Evolutionary conservation across 768 basidiomycete species (phyloP), one percentile per base, ranked within the genome.

Genomic region (Amanita molliuscula): DNA sequence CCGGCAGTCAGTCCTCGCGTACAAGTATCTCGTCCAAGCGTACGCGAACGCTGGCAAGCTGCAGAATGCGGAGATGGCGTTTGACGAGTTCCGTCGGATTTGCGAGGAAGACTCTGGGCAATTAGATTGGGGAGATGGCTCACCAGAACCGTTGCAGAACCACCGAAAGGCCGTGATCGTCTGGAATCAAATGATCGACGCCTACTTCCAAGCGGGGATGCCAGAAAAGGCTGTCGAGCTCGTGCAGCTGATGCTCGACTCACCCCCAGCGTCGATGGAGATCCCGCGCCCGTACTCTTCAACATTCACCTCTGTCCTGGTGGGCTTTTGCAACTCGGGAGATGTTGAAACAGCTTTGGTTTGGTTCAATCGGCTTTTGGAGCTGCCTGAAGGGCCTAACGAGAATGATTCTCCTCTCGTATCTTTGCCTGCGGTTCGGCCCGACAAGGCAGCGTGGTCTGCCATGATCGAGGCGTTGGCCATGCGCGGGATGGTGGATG

Each of bases 151-250:
- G 31, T 1, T 31, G 4, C 11, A 34, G 6, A 3, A 34, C 18
- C 21, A 13, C 6, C 16, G 36, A 5, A 31, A 18, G 9, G n/a
- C 28, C 13, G 8, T 45, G 48, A 59, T 15, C 52, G 50, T 82
- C 2, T 91, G 79, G 79, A 86, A 88, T 56, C 69, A 75, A 57
- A 88, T 90, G 82, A 79, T 93, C 31, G 72, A 79, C 42, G 74
- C 80, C 0, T 83, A 87, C 62, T 82, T 93, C 70, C 72, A 69
- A 35, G 74, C 70, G 36, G 80, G 80, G 1, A 65, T 79, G 45
- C 73, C 84, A 0, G 78, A 77, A 18, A 76, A 74, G 42, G 90
- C 81, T 6, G 58, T 91, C 8, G 77, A 63, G 20, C 62, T 92
- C 2, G 66, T 93, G 36, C 80, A 85, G 49, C 62, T 91, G 54